Percentiles rank a stretch among this genome's conserved stretches.
These are phyloP conservation scores for Penicillium sp. DNA, from an alignment of 2,329 filamentous ascomycete genomes.

Conservation along the genomic window DNA sequence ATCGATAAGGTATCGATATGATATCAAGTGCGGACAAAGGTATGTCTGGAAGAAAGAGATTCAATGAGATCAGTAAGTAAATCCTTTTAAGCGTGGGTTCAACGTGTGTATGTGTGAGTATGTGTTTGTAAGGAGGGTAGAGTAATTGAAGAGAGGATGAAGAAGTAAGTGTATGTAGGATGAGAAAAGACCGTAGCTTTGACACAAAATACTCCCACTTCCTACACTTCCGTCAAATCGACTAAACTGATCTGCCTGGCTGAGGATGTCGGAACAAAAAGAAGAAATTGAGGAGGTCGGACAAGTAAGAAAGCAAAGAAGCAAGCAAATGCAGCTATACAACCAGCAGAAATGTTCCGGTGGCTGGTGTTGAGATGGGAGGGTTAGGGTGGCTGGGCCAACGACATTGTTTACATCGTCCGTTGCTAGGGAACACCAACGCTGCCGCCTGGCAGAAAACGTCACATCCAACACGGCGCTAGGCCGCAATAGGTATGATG, in stretches of 20 bases:
- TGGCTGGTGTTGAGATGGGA: slow-evolving; percentile 28
- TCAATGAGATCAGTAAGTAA: slow-evolving; percentile 6
- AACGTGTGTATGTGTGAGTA: not conserved
- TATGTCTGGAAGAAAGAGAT: not conserved
- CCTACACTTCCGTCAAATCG: not conserved
- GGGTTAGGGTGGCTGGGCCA: slow-evolving; percentile 39
- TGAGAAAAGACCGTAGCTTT: slow-evolving; percentile 12
- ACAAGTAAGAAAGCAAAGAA: slow-evolving; percentile 4
- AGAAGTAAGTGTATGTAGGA: not conserved
- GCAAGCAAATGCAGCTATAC: slow-evolving; percentile 6
- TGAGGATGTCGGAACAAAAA: not conserved
- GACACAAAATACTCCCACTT: not conserved
- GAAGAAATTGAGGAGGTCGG: slow-evolving; percentile 15
- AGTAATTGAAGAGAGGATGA: not conserved
- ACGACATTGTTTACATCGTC: slow-evolving; percentile 38
- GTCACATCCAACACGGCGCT: slow-evolving; percentile 10
- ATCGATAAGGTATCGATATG: not conserved
- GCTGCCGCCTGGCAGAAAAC: slow-evolving; percentile 29
- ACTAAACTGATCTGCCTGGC: not conserved
- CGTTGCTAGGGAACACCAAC: slow-evolving; percentile 32
- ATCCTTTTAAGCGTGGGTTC: not conserved
- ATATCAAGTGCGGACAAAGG: not conserved
- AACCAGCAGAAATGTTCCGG: slow-evolving; percentile 18
- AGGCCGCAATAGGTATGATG: not conserved
- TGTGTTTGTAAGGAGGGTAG: not conserved